Base-by-base conservation (phyloP, 2,329 filamentous ascomycete genomes). In the Waltergamsia citrina region DNA sequence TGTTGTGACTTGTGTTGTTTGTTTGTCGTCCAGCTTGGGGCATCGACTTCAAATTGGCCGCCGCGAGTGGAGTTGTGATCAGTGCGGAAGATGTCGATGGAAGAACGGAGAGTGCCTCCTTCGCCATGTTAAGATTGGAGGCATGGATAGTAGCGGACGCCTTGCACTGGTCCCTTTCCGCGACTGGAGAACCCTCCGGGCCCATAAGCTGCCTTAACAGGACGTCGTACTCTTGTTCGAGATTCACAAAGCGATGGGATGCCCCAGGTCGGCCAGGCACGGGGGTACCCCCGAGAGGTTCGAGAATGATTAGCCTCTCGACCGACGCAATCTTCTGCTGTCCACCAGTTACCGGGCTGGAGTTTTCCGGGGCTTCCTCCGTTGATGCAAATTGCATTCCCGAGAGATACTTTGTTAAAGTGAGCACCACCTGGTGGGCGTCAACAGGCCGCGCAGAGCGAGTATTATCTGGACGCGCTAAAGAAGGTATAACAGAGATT, bases 271-370 rank as follows among this genome's bases (percentile, higher is more conserved):
- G 53, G 5, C 53, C 54, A 46, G 69, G 53, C 38, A 85, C 67
- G 0, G 92, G 92, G 29, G 88, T 86, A 1, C 87, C 90, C 4
- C 92, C 92, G 0, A 87, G 60, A 1, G 85, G 79, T 53, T 98
- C 92, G 6, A 98, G 68, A 19, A 98, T 65, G 41, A 98, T 94
- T 27, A 98, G 68, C 23, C 90, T 74, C 51, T 96, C 90, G 6
- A 98, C 61, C 0, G 73, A 71, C 1, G 80, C 71, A 39, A 75
- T 57, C 20, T 69, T 67, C 36, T 60, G 61, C 3, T 66, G 52
- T 32, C 50, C 50, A 35, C 47, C 45, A 31, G 62, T 53, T 33
- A 56, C 58, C 39, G 59, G 25, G 38, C 30, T 20, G 34, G 22
- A 7, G 31, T 17, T 6, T 38, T 24, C 10, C 21, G 20, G 12